A percentile compares a stretch with the other conserved stretches of the same genome.
These are phyloP conservation scores for Rhodotorula paludigena DNA, from an alignment of 768 basidiomycete genomes.

Conservation along the genomic window DNA sequence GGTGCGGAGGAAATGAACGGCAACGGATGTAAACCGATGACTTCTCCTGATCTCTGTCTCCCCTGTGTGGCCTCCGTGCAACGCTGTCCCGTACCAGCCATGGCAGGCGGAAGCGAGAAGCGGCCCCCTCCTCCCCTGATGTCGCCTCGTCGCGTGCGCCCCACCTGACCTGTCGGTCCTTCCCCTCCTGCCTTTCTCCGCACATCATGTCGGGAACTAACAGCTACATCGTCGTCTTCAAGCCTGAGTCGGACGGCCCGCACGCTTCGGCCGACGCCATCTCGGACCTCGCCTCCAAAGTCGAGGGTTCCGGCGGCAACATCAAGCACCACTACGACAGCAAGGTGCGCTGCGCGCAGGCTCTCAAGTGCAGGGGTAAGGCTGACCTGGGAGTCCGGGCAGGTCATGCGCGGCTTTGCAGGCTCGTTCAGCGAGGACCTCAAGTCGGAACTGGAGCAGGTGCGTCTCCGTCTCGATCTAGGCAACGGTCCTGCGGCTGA, in stretches of 20 bases:
- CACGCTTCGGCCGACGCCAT: constrained; percentile 8
- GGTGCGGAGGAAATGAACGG: too few relatives aligned
- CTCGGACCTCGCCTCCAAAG: background rate
- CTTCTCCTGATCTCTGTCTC: too few relatives aligned
- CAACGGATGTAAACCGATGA: too few relatives aligned
- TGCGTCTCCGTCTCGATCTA: background rate
- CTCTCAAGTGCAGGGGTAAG: background rate
- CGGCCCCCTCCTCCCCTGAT: too few relatives aligned
- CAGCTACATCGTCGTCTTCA: constrained; percentile 34
- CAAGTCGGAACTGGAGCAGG: constrained; percentile 34
- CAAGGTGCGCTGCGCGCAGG: background rate
- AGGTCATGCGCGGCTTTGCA: constrained; percentile 34
- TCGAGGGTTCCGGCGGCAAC: constrained; percentile 11
- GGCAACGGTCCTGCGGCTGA: background rate
- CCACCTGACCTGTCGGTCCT: background rate
- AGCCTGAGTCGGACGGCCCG: constrained; percentile 21
- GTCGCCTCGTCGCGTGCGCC: too few relatives aligned
- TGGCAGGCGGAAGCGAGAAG: too few relatives aligned
- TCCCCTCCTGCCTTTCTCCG: background rate
- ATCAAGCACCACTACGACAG: constrained; percentile 5
- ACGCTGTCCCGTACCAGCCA: too few relatives aligned
- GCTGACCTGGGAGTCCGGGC: constrained; percentile 11
- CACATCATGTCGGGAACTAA: background rate
- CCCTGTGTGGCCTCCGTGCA: too few relatives aligned
- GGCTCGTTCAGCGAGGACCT: constrained; percentile 34